phyloP scores from a whole-genome alignment of 2,329 filamentous ascomycete species.

The Massarina eburnea region DNA sequence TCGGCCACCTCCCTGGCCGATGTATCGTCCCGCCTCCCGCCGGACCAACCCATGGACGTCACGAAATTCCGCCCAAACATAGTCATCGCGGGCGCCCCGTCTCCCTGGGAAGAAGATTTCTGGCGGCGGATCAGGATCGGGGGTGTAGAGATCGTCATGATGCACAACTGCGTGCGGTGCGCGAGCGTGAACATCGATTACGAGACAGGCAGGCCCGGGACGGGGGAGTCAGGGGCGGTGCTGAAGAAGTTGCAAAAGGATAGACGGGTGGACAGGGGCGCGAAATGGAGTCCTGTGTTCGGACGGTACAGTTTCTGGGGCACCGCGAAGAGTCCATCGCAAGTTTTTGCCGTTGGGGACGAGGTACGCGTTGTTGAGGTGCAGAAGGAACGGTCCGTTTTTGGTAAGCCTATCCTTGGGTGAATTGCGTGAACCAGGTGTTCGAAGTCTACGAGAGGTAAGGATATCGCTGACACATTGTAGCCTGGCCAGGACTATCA shows the following conservation, averaged over 20 bases:
- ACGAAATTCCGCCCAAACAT: slow-evolving; percentile 53
- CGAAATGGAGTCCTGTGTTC: slow-evolving; percentile 52
- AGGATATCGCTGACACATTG: neutral
- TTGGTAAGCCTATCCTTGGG: slow-evolving; percentile 43
- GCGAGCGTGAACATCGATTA: slow-evolving; percentile 53
- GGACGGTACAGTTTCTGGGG: slow-evolving; percentile 50
- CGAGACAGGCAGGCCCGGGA: slow-evolving; percentile 44
- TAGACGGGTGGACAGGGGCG: slow-evolving; percentile 48
- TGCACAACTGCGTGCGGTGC: slow-evolving; percentile 52
- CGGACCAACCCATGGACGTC: slow-evolving; percentile 45
- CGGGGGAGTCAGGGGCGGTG: slow-evolving; percentile 42
- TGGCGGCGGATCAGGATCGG: slow-evolving; percentile 46
- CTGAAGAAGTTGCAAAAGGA: slow-evolving; percentile 50
- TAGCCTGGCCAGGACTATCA: slow-evolving; percentile 1
- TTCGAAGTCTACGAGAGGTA: too few relatives aligned
- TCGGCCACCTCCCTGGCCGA: slow-evolving; percentile 70
- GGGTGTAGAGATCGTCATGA: slow-evolving; percentile 36
- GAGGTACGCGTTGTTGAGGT: slow-evolving; percentile 44
- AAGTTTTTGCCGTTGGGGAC: slow-evolving; percentile 44
- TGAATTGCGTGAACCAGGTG: neutral
- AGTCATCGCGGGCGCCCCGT: slow-evolving; percentile 44
- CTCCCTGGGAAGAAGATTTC: slow-evolving; percentile 50
- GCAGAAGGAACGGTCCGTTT: slow-evolving; percentile 45
- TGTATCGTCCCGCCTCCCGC: slow-evolving; percentile 53
- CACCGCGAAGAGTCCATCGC: slow-evolving; percentile 7